Conservation (phyloP, 352 stramenopile genomes). For the Phytopythium montanum region DNA sequence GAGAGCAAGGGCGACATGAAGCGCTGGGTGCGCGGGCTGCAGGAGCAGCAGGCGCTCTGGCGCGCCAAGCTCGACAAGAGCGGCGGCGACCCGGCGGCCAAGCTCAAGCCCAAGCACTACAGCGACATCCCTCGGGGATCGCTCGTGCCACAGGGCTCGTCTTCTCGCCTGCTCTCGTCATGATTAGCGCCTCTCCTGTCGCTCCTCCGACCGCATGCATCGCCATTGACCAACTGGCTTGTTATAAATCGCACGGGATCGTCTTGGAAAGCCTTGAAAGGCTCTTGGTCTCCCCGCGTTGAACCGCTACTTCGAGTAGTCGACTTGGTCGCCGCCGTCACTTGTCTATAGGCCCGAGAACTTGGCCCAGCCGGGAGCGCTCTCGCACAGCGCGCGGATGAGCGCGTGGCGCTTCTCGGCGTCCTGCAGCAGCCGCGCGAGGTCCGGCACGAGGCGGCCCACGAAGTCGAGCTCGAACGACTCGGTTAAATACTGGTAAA, state of each 20-base stretch:
- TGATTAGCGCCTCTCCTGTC: background rate
- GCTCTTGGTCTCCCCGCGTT: background rate
- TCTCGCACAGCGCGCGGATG: constrained; percentile 81
- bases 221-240: constrained; percentile 1
- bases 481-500: constrained; percentile 88
- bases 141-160: constrained; percentile 36
- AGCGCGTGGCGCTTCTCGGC: constrained; percentile 81
- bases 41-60: constrained; percentile 82
- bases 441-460: constrained; percentile 75
- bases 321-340: background rate
- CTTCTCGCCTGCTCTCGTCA: constrained; percentile 32
- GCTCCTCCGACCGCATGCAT: constrained; percentile 3
- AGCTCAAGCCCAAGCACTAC: constrained; percentile 72
- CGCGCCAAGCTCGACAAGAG: constrained; percentile 39
- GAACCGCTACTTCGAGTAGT: background rate
- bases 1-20: constrained; percentile 88
- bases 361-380: constrained; percentile 74
- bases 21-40: constrained; percentile 77
- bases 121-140: constrained; percentile 42
- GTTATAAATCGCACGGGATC: constrained; percentile 6
- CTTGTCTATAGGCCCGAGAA: constrained; percentile 70
- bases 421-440: constrained; percentile 81
- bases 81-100: constrained; percentile 32
- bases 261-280: too few species aligned
- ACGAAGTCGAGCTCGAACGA: constrained; percentile 89